phyloP scores from a whole-genome alignment of 176 grass and related monocot species.

The Dendrocalamus sinicus region DNA sequence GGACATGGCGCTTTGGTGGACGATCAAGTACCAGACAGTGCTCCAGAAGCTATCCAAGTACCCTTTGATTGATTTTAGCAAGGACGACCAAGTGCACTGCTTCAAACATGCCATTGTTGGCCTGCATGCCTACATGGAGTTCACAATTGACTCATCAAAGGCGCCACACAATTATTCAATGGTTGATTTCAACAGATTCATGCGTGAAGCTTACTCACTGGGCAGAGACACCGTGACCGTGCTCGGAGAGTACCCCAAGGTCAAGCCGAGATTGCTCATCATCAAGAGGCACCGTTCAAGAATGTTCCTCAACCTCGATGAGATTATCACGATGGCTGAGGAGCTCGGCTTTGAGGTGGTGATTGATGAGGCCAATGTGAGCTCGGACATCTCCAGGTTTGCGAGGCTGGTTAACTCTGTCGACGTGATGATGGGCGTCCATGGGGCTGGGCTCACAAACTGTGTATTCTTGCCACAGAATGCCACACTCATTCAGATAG shows the following conservation, averaged over 20 bases:
- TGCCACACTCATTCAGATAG: constrained; percentile 65
- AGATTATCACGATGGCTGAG: constrained; percentile 53
- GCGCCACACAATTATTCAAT: constrained; percentile 54
- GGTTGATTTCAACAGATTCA: constrained; percentile 66
- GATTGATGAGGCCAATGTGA: constrained; percentile 60
- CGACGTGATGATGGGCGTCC: constrained; percentile 81
- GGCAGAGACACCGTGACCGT: constrained; percentile 37
- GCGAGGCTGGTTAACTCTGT: constrained; percentile 63
- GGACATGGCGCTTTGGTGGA: constrained; percentile 60
- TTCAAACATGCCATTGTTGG: constrained; percentile 68
- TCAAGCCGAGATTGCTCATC: constrained; percentile 66
- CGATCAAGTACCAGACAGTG: constrained; percentile 57
- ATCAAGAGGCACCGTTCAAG: constrained; percentile 64
- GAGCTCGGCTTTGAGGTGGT: constrained; percentile 77
- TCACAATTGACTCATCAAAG: constrained; percentile 61
- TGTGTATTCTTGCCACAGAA: constrained; percentile 66
- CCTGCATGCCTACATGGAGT: constrained; percentile 64
- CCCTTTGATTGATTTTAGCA: constrained; percentile 65
- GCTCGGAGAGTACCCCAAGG: constrained; percentile 41
- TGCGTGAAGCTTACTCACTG: constrained; percentile 58
- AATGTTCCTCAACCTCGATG: constrained; percentile 64
- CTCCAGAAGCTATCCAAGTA: constrained; percentile 63
- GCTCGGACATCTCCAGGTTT: constrained; percentile 58
- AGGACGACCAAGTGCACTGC: constrained; percentile 70
- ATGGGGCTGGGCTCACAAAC: constrained; percentile 78